Evolutionary conservation across 306 rosid genomes (phyloP).

Genomic region (Prunus padus): DNA sequence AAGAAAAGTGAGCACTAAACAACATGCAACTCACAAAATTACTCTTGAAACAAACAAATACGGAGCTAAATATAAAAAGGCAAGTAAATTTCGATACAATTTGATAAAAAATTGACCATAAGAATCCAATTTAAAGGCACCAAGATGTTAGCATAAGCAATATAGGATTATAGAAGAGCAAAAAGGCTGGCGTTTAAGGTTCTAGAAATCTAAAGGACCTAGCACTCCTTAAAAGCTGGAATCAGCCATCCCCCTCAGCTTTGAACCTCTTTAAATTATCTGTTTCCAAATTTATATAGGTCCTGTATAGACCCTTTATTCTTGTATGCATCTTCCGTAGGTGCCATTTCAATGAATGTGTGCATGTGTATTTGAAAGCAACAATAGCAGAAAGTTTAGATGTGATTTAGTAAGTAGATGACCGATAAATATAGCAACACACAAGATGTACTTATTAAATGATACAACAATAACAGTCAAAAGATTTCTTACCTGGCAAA

Average conservation of each 20-base stretch:
- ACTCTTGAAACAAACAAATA: background rate
- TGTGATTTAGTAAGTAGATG: background rate
- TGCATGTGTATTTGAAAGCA: background rate
- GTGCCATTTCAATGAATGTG: background rate
- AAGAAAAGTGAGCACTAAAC: background rate
- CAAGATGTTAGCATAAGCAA: background rate
- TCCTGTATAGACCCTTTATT: too few relatives aligned
- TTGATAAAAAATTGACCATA: background rate
- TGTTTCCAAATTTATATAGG: too few relatives aligned
- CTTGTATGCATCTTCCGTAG: too few relatives aligned
- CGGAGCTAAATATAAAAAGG: background rate
- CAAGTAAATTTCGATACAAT: background rate
- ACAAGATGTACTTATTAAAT: conserved; percentile 12
- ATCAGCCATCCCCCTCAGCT: too few relatives aligned
- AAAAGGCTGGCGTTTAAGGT: background rate
- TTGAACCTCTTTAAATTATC: too few relatives aligned
- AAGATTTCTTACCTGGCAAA: conserved; percentile 80
- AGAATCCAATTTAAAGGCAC: background rate
- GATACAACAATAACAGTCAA: conserved; percentile 13
- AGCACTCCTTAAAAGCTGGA: too few relatives aligned
- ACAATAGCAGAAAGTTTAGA: background rate
- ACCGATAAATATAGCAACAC: too few relatives aligned
- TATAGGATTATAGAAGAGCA: background rate
- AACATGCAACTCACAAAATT: background rate
- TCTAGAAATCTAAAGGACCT: background rate